phyloP scores from a whole-genome alignment of 2,329 filamentous ascomycete genomes.

The Colletotrichum lentis region DNA sequence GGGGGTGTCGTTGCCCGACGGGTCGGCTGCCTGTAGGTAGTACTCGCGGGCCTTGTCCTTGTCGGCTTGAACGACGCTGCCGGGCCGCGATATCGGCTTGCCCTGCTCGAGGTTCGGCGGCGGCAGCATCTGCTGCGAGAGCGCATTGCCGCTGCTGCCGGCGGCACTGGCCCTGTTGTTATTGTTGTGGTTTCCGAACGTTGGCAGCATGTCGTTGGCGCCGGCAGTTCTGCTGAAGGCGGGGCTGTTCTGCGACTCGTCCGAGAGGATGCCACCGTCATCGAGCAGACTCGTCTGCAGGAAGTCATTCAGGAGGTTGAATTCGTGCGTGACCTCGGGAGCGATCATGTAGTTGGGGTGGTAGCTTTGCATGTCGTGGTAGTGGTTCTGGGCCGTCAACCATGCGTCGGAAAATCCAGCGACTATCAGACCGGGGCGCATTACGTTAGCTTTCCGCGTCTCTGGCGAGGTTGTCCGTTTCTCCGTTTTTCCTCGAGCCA shows the following conservation, averaged over 20 bases:
- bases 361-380: slow-evolving; percentile 93
- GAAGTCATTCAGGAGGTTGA: slow-evolving; percentile 96
- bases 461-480: background rate
- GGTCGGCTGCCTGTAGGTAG: slow-evolving; percentile 96
- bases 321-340: slow-evolving; percentile 94
- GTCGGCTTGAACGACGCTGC: slow-evolving; percentile 70
- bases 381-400: slow-evolving; percentile 80
- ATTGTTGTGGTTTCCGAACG: slow-evolving; percentile 55
- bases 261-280: slow-evolving; percentile 75
- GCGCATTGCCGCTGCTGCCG: slow-evolving; percentile 41
- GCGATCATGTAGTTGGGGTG: slow-evolving; percentile 94
- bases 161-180: slow-evolving; percentile 39
- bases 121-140: slow-evolving; percentile 53
- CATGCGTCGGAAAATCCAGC: slow-evolving; percentile 84
- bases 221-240: slow-evolving; percentile 51
- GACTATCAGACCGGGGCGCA: slow-evolving; percentile 58
- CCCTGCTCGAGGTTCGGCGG: slow-evolving; percentile 56
- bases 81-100: slow-evolving; percentile 67
- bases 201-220: slow-evolving; percentile 58
- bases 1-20: slow-evolving; percentile 82
- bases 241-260: slow-evolving; percentile 67
- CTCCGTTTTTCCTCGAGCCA: background rate
- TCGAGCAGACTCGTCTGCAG: slow-evolving; percentile 91
- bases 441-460: slow-evolving; percentile 15
- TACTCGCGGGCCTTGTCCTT: slow-evolving; percentile 86